Evolutionary conservation across 106 monocot species (phyloP).

Genomic region (Allium sativum): DNA sequence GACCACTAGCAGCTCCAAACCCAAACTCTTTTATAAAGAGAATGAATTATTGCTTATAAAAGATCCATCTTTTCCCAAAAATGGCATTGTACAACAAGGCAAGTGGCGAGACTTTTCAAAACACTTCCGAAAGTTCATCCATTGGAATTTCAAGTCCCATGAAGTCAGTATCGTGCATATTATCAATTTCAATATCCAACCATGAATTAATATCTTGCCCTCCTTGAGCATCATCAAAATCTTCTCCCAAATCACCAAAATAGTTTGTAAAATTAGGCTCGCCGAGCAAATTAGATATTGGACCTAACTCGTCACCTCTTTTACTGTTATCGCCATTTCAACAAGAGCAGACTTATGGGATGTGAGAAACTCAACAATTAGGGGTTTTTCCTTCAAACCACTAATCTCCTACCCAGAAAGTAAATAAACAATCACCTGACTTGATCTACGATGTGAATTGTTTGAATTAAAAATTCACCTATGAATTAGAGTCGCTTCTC

Average conservation of each 20-base stretch:
- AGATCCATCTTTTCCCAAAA: not conserved
- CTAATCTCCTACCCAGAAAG: too few species aligned
- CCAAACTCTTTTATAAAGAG: constrained; percentile 8
- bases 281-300: constrained; percentile 15
- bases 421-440: too few species aligned
- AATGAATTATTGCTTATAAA: not conserved
- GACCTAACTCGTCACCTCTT: constrained; percentile 7
- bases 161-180: constrained; percentile 28
- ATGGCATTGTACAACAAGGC: not conserved
- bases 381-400: too few species aligned
- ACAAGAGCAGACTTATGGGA: too few species aligned
- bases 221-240: constrained; percentile 19
- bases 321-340: constrained; percentile 9
- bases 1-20: constrained; percentile 3
- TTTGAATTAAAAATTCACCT: too few species aligned
- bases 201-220: constrained; percentile 44
- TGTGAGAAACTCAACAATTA: too few species aligned
- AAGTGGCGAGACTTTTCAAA: constrained; percentile 6
- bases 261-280: constrained; percentile 18
- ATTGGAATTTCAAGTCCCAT: constrained; percentile 46
- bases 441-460: too few species aligned
- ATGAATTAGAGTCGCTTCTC: too few species aligned
- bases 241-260: not conserved
- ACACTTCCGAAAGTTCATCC: constrained; percentile 47
- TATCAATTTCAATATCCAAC: constrained; percentile 38